Percentiles rank a stretch among this genome's conserved stretches.
Evolutionary conservation across 306 rosid species (phyloP).

Genomic region (Prunus dulcis): DNA sequence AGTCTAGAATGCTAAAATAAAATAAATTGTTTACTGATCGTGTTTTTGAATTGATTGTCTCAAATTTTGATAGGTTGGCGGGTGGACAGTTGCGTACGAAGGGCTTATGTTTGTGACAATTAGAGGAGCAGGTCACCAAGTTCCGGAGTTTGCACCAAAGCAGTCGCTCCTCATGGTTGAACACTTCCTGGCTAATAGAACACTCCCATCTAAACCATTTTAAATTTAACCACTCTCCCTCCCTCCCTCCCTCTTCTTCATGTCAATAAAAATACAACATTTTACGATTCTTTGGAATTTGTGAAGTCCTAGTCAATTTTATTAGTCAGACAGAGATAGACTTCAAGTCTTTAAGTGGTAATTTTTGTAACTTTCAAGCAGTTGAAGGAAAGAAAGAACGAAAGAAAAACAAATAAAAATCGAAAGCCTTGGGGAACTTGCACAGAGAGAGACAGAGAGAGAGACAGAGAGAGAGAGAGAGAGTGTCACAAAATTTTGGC

Average conservation of each 20-base stretch:
- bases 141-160: conserved; percentile 36
- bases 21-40: neutral
- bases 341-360: neutral
- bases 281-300: neutral
- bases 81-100: conserved; percentile 44
- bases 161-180: conserved; percentile 30
- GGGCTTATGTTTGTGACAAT: conserved; percentile 45
- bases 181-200: conserved; percentile 31
- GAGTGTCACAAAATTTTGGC: neutral
- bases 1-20: no score
- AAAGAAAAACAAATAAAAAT: neutral
- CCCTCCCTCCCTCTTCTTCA: neutral
- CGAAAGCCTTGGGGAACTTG: neutral
- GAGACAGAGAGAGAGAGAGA: neutral
- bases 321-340: neutral
- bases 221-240: neutral
- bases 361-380: neutral
- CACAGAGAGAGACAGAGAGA: neutral
- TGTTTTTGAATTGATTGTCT: neutral
- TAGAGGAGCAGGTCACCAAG: conserved; percentile 52
- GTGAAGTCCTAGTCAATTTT: neutral
- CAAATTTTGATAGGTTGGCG: conserved; percentile 35
- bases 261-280: neutral
- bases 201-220: conserved; percentile 33
- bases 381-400: neutral